Percentiles rank a stretch among this genome's conserved stretches.
phyloP scores from a whole-genome alignment of 495 filamentous ascomycete genomes.

The Polyplosphaeria fusca region DNA sequence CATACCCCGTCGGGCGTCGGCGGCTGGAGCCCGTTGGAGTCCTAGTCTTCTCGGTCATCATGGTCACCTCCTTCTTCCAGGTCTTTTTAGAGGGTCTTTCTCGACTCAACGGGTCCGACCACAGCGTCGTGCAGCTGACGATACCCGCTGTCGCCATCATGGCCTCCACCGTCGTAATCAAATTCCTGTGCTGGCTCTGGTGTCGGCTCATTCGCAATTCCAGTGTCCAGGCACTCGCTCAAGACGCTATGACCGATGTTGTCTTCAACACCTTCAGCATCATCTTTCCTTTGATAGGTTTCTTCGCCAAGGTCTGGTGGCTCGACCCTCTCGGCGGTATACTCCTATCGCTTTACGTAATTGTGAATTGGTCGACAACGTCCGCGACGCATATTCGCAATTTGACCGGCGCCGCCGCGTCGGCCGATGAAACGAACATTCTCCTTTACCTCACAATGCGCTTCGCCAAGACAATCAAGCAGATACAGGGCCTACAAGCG shows the following conservation, averaged over 20 bases:
- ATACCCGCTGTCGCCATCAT: conserved; percentile 77
- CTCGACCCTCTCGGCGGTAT: conserved; percentile 82
- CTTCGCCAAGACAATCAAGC: conserved; percentile 82
- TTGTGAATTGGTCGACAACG: conserved; percentile 78
- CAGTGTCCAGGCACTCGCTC: conserved; percentile 78
- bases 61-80: conserved; percentile 80
- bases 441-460: conserved; percentile 91
- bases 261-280: conserved; percentile 93
- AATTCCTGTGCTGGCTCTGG: conserved; percentile 83
- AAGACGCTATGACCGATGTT: conserved; percentile 67
- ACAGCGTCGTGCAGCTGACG: conserved; percentile 67
- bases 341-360: conserved; percentile 75
- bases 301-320: conserved; percentile 75
- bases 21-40: conserved; percentile 57
- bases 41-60: conserved; percentile 52
- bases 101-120: conserved; percentile 62
- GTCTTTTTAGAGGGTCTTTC: conserved; percentile 70
- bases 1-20: conserved; percentile 78
- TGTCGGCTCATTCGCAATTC: conserved; percentile 86
- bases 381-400: conserved; percentile 76
- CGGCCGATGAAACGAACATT: conserved; percentile 76
- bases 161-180: conserved; percentile 77
- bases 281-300: conserved; percentile 78
- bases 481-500: conserved; percentile 82
- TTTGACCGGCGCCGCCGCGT: conserved; percentile 76